Evolutionary conservation across 2,329 filamentous ascomycete genomes (phyloP), one percentile per base, ranked within the genome.

Genomic region (Sporothrix phasma): DNA sequence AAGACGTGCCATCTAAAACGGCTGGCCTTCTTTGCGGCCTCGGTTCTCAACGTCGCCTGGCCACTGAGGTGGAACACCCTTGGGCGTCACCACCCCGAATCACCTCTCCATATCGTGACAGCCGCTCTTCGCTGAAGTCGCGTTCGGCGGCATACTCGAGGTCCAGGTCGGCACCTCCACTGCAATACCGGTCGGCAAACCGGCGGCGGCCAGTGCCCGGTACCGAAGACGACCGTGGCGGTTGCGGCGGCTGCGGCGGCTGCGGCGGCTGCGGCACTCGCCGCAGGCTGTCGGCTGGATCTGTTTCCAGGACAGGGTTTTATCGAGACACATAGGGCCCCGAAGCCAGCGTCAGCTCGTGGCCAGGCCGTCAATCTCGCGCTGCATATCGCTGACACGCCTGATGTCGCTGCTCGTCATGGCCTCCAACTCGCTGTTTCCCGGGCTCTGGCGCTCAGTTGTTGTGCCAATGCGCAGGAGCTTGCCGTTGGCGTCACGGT

Each of bases 331-430:
- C 3, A 31, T 58, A 61, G 13, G 60, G 49, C 39, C 63, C 66
- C 10, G 65, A 61, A n/a, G 54, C 68, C 17, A 70, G 66, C 13
- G 68, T 69, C 47, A 72, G 69, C 41, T 72, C 71, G 43, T 68
- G 69, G 62, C 64, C 19, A 68, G 59, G 7, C 64, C 65, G 49
- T 68, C 67, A 29, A 73, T 71, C 66, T 73, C 71, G 8, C 71
- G 63, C 67, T 72, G 70, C 49, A 73, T 68, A 51, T 71, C 69
- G 60, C 70, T 71, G 29, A 72, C 69, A 4, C 69, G 73, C 73
- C 75, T 70, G 53, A 74, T 74, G 34, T 72, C 73, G 63, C 73
- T 71, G 66, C 65, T 70, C 3, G 72, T 74, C 73, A 74, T 74
- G 29, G 71, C 69, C 65, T 74, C 72, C 60, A 75, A 73, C 54